phyloP scores from a whole-genome alignment of 129 eudicot genomes.

The Artemisia argyi region DNA sequence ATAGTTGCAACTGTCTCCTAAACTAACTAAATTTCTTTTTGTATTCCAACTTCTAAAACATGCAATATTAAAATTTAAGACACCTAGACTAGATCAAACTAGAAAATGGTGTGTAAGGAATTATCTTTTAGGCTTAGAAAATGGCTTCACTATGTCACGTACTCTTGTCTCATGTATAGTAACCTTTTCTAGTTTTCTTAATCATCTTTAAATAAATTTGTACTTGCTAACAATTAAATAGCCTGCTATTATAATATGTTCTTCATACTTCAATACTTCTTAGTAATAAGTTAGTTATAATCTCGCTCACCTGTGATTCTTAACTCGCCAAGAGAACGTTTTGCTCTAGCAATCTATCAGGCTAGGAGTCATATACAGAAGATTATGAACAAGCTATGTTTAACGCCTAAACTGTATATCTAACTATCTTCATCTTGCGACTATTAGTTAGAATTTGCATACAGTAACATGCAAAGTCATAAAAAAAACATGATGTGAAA shows the following conservation, averaged over 20 bases:
- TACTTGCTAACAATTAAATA: neutral
- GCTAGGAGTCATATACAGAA: too few species aligned
- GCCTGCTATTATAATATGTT: neutral
- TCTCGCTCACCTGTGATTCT: too few species aligned
- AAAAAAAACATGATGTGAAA: slow-evolving; percentile 12
- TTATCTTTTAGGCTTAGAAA: neutral
- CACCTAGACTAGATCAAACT: neutral
- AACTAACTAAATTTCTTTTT: too few species aligned
- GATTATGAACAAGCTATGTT: too few species aligned
- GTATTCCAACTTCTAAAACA: too few species aligned
- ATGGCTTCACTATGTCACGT: neutral
- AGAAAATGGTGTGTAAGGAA: neutral
- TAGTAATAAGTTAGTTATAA: too few species aligned
- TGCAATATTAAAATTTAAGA: neutral
- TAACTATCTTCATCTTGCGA: slow-evolving; percentile 24
- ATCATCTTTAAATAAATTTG: neutral
- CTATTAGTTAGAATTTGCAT: slow-evolving; percentile 11
- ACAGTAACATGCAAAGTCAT: neutral
- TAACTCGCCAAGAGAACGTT: too few species aligned
- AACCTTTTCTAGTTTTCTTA: neutral
- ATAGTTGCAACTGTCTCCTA: neutral
- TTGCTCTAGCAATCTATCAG: too few species aligned
- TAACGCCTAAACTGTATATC: neutral
- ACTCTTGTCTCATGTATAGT: slow-evolving; percentile 5
- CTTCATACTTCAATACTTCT: too few species aligned